Percentiles rank a stretch among this genome's conserved stretches.
Conservation (phyloP, 768 basidiomycete genomes). For the Scleroderma bovista region DNA sequence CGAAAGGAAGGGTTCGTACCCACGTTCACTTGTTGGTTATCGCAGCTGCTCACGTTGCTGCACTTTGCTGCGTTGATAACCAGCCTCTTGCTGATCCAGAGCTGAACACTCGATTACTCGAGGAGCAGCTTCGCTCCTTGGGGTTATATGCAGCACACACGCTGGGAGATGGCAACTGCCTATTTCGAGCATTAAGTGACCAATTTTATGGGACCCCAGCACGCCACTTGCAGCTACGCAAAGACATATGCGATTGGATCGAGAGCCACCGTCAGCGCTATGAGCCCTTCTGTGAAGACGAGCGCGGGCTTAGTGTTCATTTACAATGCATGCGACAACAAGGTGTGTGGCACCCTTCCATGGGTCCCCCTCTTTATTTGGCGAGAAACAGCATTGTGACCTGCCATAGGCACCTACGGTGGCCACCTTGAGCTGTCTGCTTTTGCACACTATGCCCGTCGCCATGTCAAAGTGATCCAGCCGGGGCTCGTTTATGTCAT, state of each 20-base stretch:
- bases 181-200: slow-evolving; percentile 87
- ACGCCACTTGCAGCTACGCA: slow-evolving; percentile 61
- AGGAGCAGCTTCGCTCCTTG: slow-evolving; percentile 65
- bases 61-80: background rate
- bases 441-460: slow-evolving; percentile 73
- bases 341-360: slow-evolving; percentile 37
- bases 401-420: slow-evolving; percentile 69
- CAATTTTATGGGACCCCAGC: slow-evolving; percentile 76
- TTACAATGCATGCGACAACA: slow-evolving; percentile 73
- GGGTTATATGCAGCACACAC: slow-evolving; percentile 87
- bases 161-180: slow-evolving; percentile 87
- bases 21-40: slow-evolving; percentile 18
- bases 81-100: slow-evolving; percentile 52
- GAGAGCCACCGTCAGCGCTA: slow-evolving; percentile 63
- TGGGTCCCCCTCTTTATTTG: slow-evolving; percentile 10
- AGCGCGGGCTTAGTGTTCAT: slow-evolving; percentile 70
- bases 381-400: slow-evolving; percentile 8
- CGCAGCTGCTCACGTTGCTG: slow-evolving; percentile 11
- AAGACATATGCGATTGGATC: slow-evolving; percentile 82
- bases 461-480: slow-evolving; percentile 89
- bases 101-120: slow-evolving; percentile 61
- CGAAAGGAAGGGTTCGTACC: slow-evolving; percentile 49
- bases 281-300: slow-evolving; percentile 83
- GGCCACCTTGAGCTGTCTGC: slow-evolving; percentile 93
- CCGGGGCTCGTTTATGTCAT: slow-evolving; percentile 90